A percentile compares a stretch with the other conserved stretches of the same genome.
Conservation (phyloP, 306 rosid species). For the Alnus rubra region DNA sequence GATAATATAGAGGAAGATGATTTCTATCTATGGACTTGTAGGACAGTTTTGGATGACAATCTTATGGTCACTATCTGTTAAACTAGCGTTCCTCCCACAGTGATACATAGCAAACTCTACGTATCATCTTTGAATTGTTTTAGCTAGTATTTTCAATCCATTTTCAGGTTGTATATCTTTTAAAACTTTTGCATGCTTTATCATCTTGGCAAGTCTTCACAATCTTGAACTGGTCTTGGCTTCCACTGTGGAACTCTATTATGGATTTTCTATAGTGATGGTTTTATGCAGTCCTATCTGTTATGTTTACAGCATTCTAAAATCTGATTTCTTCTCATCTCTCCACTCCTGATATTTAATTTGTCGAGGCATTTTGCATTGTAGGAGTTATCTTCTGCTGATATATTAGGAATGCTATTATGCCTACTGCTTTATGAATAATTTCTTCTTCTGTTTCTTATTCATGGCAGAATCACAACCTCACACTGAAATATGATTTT, state of each 20-base stretch:
- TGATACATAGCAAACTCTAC: neutral
- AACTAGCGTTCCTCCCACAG: neutral
- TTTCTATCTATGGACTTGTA: neutral
- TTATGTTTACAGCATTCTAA: neutral
- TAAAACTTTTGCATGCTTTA: neutral
- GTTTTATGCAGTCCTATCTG: neutral
- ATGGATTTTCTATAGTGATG: neutral
- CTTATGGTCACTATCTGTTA: neutral
- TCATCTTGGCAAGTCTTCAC: neutral
- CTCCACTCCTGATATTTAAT: neutral
- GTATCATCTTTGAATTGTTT: neutral
- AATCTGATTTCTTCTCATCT: neutral
- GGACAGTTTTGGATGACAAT: neutral
- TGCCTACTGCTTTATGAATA: conserved; percentile 11
- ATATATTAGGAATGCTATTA: neutral
- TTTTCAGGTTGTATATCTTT: neutral
- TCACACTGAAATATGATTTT: conserved; percentile 71
- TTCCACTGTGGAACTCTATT: conserved; percentile 1
- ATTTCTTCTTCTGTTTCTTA: conserved; percentile 24
- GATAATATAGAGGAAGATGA: neutral
- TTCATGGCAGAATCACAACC: conserved; percentile 87
- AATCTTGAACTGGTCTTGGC: neutral
- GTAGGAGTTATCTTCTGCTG: neutral
- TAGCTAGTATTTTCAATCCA: neutral
- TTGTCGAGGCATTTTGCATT: neutral